A percentile compares a stretch with the other conserved stretches of the same genome.
Conservation (phyloP, 2,329 filamentous ascomycete genomes). For the Colletotrichum salicis region DNA sequence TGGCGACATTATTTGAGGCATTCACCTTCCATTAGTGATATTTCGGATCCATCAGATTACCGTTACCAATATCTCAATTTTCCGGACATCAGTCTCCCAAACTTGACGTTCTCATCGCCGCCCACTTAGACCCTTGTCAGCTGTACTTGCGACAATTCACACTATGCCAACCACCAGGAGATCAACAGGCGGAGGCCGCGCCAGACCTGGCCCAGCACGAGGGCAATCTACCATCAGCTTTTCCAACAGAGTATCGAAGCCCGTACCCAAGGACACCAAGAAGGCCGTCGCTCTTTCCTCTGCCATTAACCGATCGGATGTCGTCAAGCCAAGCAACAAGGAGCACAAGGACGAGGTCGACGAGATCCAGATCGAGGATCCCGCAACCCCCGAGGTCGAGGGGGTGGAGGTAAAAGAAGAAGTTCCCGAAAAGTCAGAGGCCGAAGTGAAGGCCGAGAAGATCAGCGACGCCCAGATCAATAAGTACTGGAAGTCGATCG, state of each 20-base stretch:
- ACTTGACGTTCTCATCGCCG: background rate
- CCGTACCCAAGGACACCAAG: slow-evolving; percentile 59
- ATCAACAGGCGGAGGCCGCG: slow-evolving; percentile 53
- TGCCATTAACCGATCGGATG: slow-evolving; percentile 37
- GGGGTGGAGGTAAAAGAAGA: slow-evolving; percentile 43
- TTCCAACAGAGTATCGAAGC: slow-evolving; percentile 67
- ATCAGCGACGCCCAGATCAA: slow-evolving; percentile 76
- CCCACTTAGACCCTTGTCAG: slow-evolving; percentile 18
- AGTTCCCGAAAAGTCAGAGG: slow-evolving; percentile 56
- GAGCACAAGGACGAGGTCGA: slow-evolving; percentile 34
- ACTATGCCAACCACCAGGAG: slow-evolving; percentile 62
- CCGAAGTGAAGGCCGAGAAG: slow-evolving; percentile 69
- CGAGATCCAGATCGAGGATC: slow-evolving; percentile 37
- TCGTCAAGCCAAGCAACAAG: slow-evolving; percentile 38
- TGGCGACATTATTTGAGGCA: slow-evolving; percentile 22
- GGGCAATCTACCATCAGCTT: slow-evolving; percentile 68
- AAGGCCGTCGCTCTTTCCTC: slow-evolving; percentile 47
- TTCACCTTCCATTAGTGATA: background rate
- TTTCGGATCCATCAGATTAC: background rate
- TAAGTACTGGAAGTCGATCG: slow-evolving; percentile 80
- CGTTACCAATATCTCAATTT: background rate
- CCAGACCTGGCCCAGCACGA: slow-evolving; percentile 51
- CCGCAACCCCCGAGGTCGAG: slow-evolving; percentile 40
- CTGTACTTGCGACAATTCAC: slow-evolving; percentile 35
- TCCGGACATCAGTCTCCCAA: background rate